Base-by-base conservation (phyloP, 177 flowering plant species). In the Telopea speciosissima region DNA sequence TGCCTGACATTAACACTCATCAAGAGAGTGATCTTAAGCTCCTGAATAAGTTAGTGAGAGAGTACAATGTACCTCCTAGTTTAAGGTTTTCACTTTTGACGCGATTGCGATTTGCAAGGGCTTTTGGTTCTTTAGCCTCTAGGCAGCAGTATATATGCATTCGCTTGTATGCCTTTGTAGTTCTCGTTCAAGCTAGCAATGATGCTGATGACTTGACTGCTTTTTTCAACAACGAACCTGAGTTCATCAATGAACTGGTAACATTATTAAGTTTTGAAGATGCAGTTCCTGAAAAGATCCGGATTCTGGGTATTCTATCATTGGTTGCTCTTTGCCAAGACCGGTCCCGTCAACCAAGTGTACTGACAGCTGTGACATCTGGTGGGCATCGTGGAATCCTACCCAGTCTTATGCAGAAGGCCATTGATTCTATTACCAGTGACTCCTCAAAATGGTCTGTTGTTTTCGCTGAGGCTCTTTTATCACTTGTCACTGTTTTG, bases 241-340 rank as follows among this genome's bases (percentile, higher is more conserved):
- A 88, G 80, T 91, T 90, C 75, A 82, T 88, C 66, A 87, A 85
- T 86, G 98, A 93, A 63, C 80, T 93, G 79, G 93, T 93, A 23
- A 77, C 89, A 24, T 75, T 93, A 28, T 78, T 93, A 72, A 91
- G 98, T 78, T 83, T 81, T 81, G 98, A 93, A 84, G 97, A 90
- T 70, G 80, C 79, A 44, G 83, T 91, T 70, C 94, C 92, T 65
- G 93, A 87, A 77, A 88, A 88, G 71, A 86, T 93, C 60, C 82
- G 92, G 61, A 84, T 86, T 70, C 72, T 90, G 62, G 82, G 91
- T 73, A 82, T 90, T 74, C 87, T 83, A 65, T 87, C 96, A 44
- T 74, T 93, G 83, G 97, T 86, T 81, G 97, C 98, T 65, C 91
- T 93, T 67, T 89, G 89, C 81, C 98, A 90, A 73, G 96, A 91